Conservation (phyloP, 495 filamentous ascomycete species). For the Haplographium delicatum region DNA sequence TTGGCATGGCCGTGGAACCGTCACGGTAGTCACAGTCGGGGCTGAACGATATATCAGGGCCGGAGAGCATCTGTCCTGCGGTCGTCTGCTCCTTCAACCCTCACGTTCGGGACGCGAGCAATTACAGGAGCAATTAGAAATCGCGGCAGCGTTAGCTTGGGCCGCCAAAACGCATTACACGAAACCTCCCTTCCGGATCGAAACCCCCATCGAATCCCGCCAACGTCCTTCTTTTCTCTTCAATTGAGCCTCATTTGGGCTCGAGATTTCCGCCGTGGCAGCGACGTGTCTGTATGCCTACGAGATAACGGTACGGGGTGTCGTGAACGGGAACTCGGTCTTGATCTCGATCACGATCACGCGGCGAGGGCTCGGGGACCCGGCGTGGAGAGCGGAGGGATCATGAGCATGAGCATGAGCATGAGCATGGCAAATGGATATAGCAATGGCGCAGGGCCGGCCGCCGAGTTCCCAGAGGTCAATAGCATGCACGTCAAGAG, state of each 20-base stretch:
- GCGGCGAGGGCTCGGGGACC: constrained; percentile 12
- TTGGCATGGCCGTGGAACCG: too few species aligned
- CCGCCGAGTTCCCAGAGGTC: constrained; percentile 1
- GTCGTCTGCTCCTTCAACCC: too few species aligned
- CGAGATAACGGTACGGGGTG: constrained; percentile 5
- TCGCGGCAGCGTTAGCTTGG: too few species aligned
- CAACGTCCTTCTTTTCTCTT: not conserved
- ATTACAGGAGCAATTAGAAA: not conserved
- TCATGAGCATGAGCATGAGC: not conserved
- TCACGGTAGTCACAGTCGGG: too few species aligned
- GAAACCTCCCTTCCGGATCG: not conserved
- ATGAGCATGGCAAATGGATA: constrained; percentile 23
- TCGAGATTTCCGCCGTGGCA: not conserved
- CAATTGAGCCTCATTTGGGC: not conserved
- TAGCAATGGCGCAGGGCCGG: constrained; percentile 8
- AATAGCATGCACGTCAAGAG: constrained; percentile 5
- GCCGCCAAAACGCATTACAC: not conserved
- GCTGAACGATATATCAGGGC: too few species aligned
- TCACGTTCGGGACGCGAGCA: too few species aligned
- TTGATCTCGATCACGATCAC: too few species aligned
- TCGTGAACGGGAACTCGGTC: too few species aligned
- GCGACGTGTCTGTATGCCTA: constrained; percentile 3
- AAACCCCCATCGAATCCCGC: not conserved
- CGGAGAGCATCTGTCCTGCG: too few species aligned
- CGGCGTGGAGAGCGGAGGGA: not conserved